Evolutionary conservation across 805 yeast genomes (phyloP).

Genomic region (Cyberlindnera petersonii): DNA sequence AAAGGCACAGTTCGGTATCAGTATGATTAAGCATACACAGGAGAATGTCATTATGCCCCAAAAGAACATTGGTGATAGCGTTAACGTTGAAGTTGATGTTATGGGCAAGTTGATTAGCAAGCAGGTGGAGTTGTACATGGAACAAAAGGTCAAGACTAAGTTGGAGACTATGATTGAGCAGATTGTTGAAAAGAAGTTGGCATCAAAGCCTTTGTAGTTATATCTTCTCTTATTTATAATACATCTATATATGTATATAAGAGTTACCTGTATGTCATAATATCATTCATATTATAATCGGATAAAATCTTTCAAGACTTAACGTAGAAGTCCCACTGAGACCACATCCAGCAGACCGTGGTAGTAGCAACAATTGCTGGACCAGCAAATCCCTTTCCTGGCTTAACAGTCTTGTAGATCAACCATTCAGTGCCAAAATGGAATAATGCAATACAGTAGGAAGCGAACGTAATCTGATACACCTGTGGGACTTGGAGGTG

Average conservation of each 20-base stretch:
- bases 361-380: constrained; percentile 79
- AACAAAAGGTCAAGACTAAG: constrained; percentile 11
- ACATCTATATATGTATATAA: no score
- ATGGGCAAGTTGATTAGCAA: constrained; percentile 89
- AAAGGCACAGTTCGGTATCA: constrained; percentile 61
- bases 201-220: no score
- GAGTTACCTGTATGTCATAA: no score
- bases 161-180: constrained; percentile 28
- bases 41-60: constrained; percentile 67
- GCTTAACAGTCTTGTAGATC: constrained; percentile 68
- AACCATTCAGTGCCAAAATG: constrained; percentile 87
- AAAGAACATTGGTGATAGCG: constrained; percentile 58
- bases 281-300: no score
- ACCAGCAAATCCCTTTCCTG: constrained; percentile 86
- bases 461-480: constrained; percentile 73
- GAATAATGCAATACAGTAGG: constrained; percentile 75
- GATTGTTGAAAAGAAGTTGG: constrained; percentile 43
- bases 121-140: constrained; percentile 61
- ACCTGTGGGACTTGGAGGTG: constrained; percentile 64
- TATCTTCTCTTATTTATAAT: no score
- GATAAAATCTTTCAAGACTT: constrained; percentile 4
- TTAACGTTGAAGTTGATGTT: constrained; percentile 92
- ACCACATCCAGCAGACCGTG: constrained; percentile 77
- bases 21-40: constrained; percentile 92
- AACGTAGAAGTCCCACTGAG: constrained; percentile 59